phyloP scores from a whole-genome alignment of 306 rosid genomes.

The Vigna angularis region DNA sequence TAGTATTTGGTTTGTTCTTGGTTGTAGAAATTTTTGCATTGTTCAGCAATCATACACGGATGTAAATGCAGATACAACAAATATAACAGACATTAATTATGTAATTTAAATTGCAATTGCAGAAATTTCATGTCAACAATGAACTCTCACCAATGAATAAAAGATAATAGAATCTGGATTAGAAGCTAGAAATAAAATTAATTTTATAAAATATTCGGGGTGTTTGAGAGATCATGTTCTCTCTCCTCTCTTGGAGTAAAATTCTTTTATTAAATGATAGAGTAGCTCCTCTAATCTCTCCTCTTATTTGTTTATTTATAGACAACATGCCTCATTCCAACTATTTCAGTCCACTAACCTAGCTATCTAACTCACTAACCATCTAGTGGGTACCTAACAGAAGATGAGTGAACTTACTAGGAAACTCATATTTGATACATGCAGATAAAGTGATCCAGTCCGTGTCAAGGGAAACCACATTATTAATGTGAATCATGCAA shows the following conservation, averaged over 20 bases:
- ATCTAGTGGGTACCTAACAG: background rate
- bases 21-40: background rate
- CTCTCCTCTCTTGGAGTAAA: background rate
- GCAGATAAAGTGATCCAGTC: background rate
- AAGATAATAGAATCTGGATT: background rate
- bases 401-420: conserved; percentile 18
- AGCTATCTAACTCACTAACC: background rate
- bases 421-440: conserved; percentile 18
- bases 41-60: background rate
- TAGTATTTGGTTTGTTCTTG: conserved; percentile 5
- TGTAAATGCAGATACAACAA: background rate
- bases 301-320: background rate
- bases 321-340: conserved; percentile 2
- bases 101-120: background rate
- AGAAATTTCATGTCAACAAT: background rate
- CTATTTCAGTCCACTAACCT: conserved; percentile 7
- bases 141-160: background rate
- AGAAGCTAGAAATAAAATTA: background rate
- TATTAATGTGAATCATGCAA: conserved; percentile 13
- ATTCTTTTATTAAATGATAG: background rate
- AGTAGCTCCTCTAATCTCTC: background rate
- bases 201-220: background rate
- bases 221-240: background rate
- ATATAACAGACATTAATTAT: background rate
- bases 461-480: background rate